phyloP scores from a whole-genome alignment of 495 filamentous ascomycete species.

The Podospora tetraspora region DNA sequence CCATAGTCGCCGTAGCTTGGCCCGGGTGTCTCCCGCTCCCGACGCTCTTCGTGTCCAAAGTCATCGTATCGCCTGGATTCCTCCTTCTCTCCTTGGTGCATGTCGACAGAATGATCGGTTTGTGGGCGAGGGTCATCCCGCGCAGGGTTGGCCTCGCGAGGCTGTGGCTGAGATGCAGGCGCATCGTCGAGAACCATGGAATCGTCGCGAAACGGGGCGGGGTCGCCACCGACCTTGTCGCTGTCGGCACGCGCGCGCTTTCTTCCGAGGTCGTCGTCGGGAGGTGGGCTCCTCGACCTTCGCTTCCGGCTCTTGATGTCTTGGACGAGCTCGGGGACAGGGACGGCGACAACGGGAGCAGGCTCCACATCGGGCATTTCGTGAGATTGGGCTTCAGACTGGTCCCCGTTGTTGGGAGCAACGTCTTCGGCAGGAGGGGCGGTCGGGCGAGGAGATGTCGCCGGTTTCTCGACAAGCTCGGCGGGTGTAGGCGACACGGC shows the following conservation, averaged over 20 bases:
- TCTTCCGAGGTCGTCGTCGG: slow-evolving; percentile 37
- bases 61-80: not conserved
- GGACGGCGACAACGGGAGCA: slow-evolving; percentile 2
- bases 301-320: slow-evolving; percentile 70
- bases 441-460: not conserved
- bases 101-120: not conserved
- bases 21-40: slow-evolving; percentile 1
- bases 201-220: not conserved
- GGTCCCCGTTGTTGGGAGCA: not conserved
- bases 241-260: slow-evolving; percentile 40
- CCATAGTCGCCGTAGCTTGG: not conserved
- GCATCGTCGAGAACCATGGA: slow-evolving; percentile 2
- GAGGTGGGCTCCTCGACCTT: slow-evolving; percentile 62
- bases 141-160: not conserved
- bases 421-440: not conserved
- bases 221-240: not conserved
- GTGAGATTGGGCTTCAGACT: not conserved
- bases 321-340: slow-evolving; percentile 37
- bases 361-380: slow-evolving; percentile 1
- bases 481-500: not conserved
- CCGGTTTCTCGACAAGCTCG: slow-evolving; percentile 1
- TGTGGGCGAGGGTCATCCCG: not conserved
- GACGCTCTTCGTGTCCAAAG: not conserved
- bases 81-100: not conserved
- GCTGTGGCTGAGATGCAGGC: slow-evolving; percentile 4